These are phyloP conservation scores for Cupressus sempervirens DNA, from an alignment of 75 land plant species.

Conservation along the genomic window DNA sequence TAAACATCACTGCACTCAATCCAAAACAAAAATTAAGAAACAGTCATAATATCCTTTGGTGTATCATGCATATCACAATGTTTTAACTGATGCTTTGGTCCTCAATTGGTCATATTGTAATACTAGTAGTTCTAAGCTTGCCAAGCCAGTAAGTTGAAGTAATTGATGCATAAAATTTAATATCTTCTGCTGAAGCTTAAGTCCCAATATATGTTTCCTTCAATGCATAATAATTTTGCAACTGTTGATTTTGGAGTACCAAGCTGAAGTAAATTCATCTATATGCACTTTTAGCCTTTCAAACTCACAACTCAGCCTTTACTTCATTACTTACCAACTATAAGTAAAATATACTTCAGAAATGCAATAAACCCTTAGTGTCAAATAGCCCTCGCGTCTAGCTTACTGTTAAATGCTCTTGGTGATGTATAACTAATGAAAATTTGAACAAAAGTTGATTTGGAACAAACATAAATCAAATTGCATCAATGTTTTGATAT, in stretches of 20 bases:
- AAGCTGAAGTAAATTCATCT: background rate
- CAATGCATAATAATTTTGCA: background rate
- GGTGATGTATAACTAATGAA: background rate
- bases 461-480: background rate
- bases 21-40: background rate
- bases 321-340: background rate
- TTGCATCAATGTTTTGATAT: background rate
- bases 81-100: background rate
- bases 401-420: background rate
- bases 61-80: background rate
- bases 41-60: background rate
- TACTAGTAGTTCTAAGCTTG: background rate
- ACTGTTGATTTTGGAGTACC: background rate
- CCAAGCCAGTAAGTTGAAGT: background rate
- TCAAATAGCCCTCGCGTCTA: background rate
- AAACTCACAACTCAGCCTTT: background rate
- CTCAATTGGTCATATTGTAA: background rate
- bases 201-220: background rate
- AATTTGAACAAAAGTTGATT: background rate
- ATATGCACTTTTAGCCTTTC: background rate
- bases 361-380: background rate
- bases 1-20: constrained; percentile 68
- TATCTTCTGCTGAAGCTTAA: background rate
- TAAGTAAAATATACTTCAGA: constrained; percentile 1
- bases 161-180: background rate